These are phyloP conservation scores for Orychophragmus violaceus DNA, from an alignment of 345 rosid species.

Conservation along the genomic window DNA sequence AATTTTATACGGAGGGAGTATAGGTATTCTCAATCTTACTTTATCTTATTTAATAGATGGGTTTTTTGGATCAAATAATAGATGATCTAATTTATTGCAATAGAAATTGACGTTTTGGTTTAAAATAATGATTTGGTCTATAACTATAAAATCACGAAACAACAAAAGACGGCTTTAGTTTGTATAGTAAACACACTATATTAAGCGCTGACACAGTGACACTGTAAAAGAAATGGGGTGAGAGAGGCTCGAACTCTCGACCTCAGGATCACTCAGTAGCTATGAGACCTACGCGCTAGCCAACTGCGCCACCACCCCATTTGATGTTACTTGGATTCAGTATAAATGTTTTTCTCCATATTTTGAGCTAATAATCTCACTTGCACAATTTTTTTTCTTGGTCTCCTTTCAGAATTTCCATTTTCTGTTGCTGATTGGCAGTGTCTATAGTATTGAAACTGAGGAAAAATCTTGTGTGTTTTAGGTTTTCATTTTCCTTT, in stretches of 20 bases:
- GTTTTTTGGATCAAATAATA: background rate
- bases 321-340: too few relatives aligned
- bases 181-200: too few relatives aligned
- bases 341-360: too few relatives aligned
- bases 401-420: background rate
- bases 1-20: too few relatives aligned
- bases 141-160: too few relatives aligned
- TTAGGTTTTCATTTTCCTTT: background rate
- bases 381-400: background rate
- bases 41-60: too few relatives aligned
- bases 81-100: too few relatives aligned
- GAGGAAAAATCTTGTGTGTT: background rate
- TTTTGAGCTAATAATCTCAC: background rate
- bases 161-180: too few relatives aligned
- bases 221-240: slow-evolving; percentile 53
- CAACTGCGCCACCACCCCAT: slow-evolving; percentile 96
- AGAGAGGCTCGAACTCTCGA: slow-evolving; percentile 97
- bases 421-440: background rate
- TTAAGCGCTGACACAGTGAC: too few relatives aligned
- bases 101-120: too few relatives aligned
- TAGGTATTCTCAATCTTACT: too few relatives aligned
- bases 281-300: slow-evolving; percentile 98
- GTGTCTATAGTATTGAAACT: background rate
- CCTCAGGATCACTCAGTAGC: slow-evolving; percentile 89
- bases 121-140: too few relatives aligned